Evolutionary conservation across 1,139 yeast species (phyloP).

Genomic region (Pichia sp.): DNA sequence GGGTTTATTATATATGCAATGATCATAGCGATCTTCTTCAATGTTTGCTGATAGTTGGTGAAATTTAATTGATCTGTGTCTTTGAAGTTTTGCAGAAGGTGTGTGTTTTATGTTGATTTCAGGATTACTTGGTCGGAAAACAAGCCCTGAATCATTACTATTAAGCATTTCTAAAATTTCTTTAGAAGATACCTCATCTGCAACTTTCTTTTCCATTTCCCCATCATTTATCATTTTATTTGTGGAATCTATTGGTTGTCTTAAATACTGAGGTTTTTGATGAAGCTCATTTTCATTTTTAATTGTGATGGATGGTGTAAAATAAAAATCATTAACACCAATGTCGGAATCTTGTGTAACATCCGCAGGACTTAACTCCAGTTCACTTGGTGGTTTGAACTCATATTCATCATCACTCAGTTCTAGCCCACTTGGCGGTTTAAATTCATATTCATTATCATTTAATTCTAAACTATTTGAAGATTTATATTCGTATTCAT

Average conservation of each 20-base stretch:
- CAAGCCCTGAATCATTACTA: not conserved
- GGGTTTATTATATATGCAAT: too few relatives aligned
- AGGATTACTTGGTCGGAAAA: not conserved
- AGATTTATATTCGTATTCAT: slow-evolving; percentile 1
- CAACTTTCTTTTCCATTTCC: not conserved
- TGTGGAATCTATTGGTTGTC: too few relatives aligned
- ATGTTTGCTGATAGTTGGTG: slow-evolving; percentile 11
- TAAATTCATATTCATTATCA: slow-evolving; percentile 13
- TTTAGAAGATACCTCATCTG: not conserved
- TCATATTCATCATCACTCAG: slow-evolving; percentile 4
- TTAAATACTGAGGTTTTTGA: too few relatives aligned
- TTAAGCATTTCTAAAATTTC: slow-evolving; percentile 7
- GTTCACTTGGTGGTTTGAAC: not conserved
- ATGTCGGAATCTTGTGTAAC: not conserved
- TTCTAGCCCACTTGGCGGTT: slow-evolving; percentile 4
- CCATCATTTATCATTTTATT: too few relatives aligned
- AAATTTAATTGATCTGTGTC: slow-evolving; percentile 10
- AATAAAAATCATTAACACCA: too few relatives aligned
- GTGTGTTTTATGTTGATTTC: slow-evolving; percentile 7
- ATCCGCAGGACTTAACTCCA: not conserved
- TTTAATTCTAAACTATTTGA: slow-evolving; percentile 12
- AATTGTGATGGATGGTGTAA: too few relatives aligned
- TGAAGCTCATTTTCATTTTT: too few relatives aligned
- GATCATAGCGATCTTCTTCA: too few relatives aligned
- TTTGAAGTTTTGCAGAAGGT: slow-evolving; percentile 6